Evolutionary conservation across 176 grass and related monocot species (phyloP).

Genomic region (Raddia guianensis): DNA sequence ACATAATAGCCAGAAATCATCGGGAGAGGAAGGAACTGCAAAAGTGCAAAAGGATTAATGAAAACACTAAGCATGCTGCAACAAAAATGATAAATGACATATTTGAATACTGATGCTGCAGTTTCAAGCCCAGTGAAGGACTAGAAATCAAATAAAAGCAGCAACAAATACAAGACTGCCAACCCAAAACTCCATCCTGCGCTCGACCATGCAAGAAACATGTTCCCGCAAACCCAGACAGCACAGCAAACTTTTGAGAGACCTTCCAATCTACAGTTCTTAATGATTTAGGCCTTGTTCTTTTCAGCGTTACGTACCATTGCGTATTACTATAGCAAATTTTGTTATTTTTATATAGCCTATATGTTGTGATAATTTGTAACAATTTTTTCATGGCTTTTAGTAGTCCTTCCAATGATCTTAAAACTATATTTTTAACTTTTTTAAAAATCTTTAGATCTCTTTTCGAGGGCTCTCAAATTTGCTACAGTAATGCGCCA

Average conservation of each 20-base stretch:
- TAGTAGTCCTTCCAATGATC: too few species aligned
- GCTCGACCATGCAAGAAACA: background rate
- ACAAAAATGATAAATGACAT: constrained; percentile 12
- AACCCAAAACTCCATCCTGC: background rate
- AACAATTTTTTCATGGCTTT: too few species aligned
- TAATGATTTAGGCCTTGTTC: too few species aligned
- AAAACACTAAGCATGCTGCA: constrained; percentile 1
- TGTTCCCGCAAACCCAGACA: background rate
- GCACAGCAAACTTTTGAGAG: background rate
- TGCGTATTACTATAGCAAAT: too few species aligned
- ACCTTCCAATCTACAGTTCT: background rate
- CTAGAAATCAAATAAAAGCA: background rate
- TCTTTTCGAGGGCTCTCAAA: too few species aligned
- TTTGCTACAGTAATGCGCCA: too few species aligned
- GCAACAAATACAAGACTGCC: background rate
- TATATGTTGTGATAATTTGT: too few species aligned
- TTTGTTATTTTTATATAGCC: too few species aligned
- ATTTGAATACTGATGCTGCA: constrained; percentile 10
- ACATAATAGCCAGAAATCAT: constrained; percentile 92
- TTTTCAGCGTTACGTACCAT: too few species aligned
- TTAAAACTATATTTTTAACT: too few species aligned
- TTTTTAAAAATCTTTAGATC: too few species aligned
- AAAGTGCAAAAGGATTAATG: constrained; percentile 46
- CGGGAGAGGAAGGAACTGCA: constrained; percentile 86
- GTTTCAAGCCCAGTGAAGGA: background rate